These are phyloP conservation scores for Hericium rajendrae DNA, from an alignment of 768 basidiomycete species.

Conservation along the genomic window DNA sequence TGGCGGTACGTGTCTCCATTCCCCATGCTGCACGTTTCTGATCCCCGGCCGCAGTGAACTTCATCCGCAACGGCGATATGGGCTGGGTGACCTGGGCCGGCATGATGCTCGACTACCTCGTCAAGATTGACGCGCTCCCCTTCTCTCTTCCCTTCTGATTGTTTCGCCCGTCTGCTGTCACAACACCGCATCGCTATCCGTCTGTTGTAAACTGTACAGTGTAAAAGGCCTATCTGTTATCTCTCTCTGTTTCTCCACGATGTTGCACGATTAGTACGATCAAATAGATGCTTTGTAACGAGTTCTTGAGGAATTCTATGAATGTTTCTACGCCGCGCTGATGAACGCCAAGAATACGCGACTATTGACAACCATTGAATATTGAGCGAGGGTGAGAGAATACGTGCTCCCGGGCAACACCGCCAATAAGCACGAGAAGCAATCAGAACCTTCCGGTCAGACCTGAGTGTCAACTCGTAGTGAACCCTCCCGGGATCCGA, in stretches of 20 bases:
- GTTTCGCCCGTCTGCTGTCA: background rate
- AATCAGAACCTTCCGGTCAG: too few species aligned
- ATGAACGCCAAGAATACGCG: too few species aligned
- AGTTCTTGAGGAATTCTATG: background rate
- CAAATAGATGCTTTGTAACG: background rate
- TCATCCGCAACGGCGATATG: slow-evolving; percentile 13
- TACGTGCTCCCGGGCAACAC: too few species aligned
- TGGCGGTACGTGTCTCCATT: slow-evolving; percentile 3
- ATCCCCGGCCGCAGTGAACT: slow-evolving; percentile 1
- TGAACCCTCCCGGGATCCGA: too few species aligned
- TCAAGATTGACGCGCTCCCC: slow-evolving; percentile 10
- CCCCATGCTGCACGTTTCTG: background rate
- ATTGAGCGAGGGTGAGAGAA: too few species aligned
- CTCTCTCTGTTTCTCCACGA: slow-evolving; percentile 7
- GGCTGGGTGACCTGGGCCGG: slow-evolving; percentile 16
- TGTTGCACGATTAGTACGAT: background rate
- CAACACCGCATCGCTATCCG: background rate
- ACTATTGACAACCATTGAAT: too few species aligned
- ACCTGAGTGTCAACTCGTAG: too few species aligned
- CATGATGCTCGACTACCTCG: slow-evolving; percentile 14
- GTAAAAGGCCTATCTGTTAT: background rate
- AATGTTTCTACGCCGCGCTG: background rate
- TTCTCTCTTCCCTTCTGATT: slow-evolving; percentile 5
- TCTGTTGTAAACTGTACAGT: background rate
- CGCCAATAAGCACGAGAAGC: too few species aligned